Evolutionary conservation across 768 basidiomycete genomes (phyloP).

Genomic region (Pleurotus tuber-regium): DNA sequence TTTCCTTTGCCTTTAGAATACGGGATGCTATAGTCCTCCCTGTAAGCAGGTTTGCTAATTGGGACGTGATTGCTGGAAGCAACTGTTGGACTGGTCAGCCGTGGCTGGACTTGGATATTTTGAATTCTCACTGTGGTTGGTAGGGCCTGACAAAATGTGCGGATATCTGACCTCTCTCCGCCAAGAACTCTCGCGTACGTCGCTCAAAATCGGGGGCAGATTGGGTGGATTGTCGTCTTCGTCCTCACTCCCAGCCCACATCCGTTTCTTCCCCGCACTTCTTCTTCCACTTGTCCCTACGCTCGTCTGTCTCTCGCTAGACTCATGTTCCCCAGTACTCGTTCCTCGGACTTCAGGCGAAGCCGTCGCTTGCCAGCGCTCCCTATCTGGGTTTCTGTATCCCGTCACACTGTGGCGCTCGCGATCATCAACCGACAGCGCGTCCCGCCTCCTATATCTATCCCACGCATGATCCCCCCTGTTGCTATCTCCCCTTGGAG

Average conservation of each 20-base stretch:
- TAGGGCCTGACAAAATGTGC: background rate
- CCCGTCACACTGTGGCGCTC: background rate
- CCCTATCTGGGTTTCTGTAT: background rate
- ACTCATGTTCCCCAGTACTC: background rate
- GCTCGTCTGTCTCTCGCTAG: background rate
- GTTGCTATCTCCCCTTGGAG: background rate
- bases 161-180: background rate
- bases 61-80: slow-evolving; percentile 1
- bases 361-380: background rate
- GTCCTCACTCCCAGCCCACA: slow-evolving; percentile 5
- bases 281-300: slow-evolving; percentile 1
- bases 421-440: background rate
- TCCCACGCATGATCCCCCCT: slow-evolving; percentile 5
- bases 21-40: background rate
- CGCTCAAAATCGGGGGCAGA: background rate
- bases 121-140: background rate
- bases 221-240: background rate
- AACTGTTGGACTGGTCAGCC: background rate
- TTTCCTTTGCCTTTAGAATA: slow-evolving; percentile 1
- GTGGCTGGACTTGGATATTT: background rate
- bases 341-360: background rate
- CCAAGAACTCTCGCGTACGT: background rate
- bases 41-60: background rate
- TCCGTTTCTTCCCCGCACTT: background rate
- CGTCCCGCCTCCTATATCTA: background rate